phyloP scores from a whole-genome alignment of 345 rosid species.

The Euphorbia pulcherrima region DNA sequence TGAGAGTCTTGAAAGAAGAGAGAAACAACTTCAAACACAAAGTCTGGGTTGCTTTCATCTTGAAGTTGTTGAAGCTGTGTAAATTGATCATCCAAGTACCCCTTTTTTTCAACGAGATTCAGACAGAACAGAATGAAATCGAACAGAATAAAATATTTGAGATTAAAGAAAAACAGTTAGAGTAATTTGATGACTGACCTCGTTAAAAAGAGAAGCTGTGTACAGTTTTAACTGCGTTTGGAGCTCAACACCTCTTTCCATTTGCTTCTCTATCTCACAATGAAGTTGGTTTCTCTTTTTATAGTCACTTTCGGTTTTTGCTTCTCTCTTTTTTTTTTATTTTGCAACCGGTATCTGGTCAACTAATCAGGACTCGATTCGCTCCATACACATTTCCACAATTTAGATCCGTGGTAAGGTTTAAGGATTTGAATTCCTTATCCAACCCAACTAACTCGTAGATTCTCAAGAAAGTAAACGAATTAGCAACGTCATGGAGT shows the following conservation, averaged over 20 bases:
- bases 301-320: background rate
- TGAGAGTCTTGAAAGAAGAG: conserved; percentile 57
- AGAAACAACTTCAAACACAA: conserved; percentile 55
- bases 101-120: conserved; percentile 24
- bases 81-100: conserved; percentile 56
- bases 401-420: conserved; percentile 2
- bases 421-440: no score
- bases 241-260: conserved; percentile 49
- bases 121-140: conserved; percentile 1
- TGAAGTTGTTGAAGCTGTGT: conserved; percentile 53
- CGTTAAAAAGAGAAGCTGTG: conserved; percentile 43
- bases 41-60: conserved; percentile 61
- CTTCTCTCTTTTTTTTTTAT: no score
- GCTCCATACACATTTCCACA: no score
- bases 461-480: no score
- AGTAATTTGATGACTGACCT: conserved; percentile 34
- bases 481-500: no score
- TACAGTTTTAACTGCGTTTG: conserved; percentile 44
- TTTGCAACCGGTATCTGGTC: no score
- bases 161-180: background rate
- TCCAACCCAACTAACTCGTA: no score
- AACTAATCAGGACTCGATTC: no score
- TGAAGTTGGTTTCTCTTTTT: background rate
- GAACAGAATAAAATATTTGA: background rate
- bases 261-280: conserved; percentile 15